Evolutionary conservation across 2,329 filamentous ascomycete species (phyloP).

Genomic region (Daldinia eschscholtzii): DNA sequence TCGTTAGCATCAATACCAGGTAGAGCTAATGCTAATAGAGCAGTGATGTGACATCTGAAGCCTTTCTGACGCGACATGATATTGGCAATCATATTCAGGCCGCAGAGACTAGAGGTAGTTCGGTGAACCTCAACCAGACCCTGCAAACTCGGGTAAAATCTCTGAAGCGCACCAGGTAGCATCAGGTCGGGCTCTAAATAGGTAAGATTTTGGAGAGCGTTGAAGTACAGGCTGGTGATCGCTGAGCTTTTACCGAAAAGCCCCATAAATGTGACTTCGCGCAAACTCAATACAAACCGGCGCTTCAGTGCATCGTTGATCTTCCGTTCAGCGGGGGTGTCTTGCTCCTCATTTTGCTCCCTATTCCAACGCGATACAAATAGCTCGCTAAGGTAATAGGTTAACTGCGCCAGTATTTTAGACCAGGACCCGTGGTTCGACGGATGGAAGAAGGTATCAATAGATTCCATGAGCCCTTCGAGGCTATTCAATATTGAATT

Average conservation of each 20-base stretch:
- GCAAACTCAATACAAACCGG: conserved; percentile 88
- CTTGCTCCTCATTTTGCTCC: conserved; percentile 91
- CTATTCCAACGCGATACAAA: conserved; percentile 99
- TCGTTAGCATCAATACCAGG: conserved; percentile 99
- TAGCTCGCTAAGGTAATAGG: conserved; percentile 92
- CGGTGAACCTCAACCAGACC: conserved; percentile 97
- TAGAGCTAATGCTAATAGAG: conserved; percentile 88
- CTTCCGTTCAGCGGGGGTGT: conserved; percentile 81
- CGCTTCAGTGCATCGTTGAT: conserved; percentile 85
- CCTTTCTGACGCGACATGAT: conserved; percentile 93
- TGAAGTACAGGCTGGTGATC: conserved; percentile 91
- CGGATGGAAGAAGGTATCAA: conserved; percentile 98
- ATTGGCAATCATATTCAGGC: conserved; percentile 90
- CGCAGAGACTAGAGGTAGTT: conserved; percentile 92
- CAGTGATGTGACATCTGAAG: conserved; percentile 96
- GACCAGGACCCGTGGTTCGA: conserved; percentile 97
- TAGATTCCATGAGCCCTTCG: conserved; percentile 91
- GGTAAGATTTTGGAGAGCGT: conserved; percentile 87
- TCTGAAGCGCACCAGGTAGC: conserved; percentile 90
- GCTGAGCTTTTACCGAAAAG: conserved; percentile 96
- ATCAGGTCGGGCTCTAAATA: conserved; percentile 93
- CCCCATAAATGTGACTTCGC: conserved; percentile 97
- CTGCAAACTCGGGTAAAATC: conserved; percentile 97
- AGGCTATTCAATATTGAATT: conserved; percentile 86
- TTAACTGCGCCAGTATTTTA: conserved; percentile 87